Conservation (phyloP, 139 green algal species). For the Medakamo hakoo region DNA sequence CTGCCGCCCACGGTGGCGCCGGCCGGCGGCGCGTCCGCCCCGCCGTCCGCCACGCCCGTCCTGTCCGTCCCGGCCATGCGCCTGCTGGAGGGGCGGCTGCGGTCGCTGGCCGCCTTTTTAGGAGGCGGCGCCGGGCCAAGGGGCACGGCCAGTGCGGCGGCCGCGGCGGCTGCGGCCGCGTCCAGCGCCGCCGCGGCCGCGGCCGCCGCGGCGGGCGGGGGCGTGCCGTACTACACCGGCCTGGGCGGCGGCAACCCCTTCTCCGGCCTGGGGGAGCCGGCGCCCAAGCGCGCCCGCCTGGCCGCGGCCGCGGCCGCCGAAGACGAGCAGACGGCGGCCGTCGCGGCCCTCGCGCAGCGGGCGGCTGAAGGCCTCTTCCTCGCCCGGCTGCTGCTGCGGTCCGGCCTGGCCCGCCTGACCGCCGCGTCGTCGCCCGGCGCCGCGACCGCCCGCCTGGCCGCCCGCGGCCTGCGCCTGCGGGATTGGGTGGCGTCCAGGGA, state of each 20-base stretch:
- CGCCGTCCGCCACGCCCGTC: constrained; percentile 3
- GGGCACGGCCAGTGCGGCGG: too few species aligned
- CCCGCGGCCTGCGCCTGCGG: constrained; percentile 22
- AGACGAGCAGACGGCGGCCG: neutral
- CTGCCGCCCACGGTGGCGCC: constrained; percentile 35
- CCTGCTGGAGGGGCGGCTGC: constrained; percentile 35
- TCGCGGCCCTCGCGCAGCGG: constrained; percentile 29
- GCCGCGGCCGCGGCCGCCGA: neutral
- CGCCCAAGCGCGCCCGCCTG: neutral
- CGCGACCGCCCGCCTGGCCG: constrained; percentile 14
- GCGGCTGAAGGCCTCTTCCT: constrained; percentile 48
- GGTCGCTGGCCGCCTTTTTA: constrained; percentile 39
- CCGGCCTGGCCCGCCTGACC: constrained; percentile 26
- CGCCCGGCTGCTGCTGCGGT: constrained; percentile 22
- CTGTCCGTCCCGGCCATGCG: constrained; percentile 3
- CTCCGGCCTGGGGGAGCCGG: neutral
- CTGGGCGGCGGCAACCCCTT: too few species aligned
- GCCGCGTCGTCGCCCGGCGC: constrained; percentile 7
- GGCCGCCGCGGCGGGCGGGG: too few species aligned
- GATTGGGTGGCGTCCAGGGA: constrained; percentile 37
- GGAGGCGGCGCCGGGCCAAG: constrained; percentile 17
- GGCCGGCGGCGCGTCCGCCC: neutral
- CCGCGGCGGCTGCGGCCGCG: too few species aligned
- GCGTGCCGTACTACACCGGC: too few species aligned
- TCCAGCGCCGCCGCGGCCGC: too few species aligned